Percentiles rank a stretch among this genome's conserved stretches.
Conservation (phyloP, 805 yeast species). For the Candida germanica region DNA sequence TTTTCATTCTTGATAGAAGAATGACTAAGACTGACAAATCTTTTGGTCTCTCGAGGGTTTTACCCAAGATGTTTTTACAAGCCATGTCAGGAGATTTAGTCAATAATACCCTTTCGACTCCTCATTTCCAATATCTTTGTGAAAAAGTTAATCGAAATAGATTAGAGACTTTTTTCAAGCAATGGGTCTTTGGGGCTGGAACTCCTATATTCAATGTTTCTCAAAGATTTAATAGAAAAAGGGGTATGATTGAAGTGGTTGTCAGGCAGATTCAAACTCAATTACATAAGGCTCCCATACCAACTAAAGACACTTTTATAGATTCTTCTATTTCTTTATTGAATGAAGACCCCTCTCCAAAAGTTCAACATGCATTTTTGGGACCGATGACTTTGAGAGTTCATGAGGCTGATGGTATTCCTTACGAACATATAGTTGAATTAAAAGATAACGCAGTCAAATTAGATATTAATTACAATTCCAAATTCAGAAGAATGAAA, state of each 20-base stretch:
- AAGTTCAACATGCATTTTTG: slow-evolving; percentile 54
- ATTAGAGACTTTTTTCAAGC: slow-evolving; percentile 78
- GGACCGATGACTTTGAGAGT: slow-evolving; percentile 97
- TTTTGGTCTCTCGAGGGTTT: slow-evolving; percentile 84
- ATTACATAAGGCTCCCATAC: slow-evolving; percentile 38
- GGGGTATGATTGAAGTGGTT: slow-evolving; percentile 92
- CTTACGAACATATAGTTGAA: slow-evolving; percentile 95
- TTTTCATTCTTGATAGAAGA: slow-evolving; percentile 80
- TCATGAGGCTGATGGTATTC: slow-evolving; percentile 98
- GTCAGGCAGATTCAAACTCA: slow-evolving; percentile 84
- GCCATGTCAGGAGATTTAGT: slow-evolving; percentile 93
- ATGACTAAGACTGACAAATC: slow-evolving; percentile 96
- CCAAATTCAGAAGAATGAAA: slow-evolving; percentile 82
- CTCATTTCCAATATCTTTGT: slow-evolving; percentile 89
- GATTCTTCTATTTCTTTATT: slow-evolving; percentile 42
- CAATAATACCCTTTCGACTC: slow-evolving; percentile 71
- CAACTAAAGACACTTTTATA: slow-evolving; percentile 32
- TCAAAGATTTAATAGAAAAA: slow-evolving; percentile 88
- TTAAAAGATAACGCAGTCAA: slow-evolving; percentile 81
- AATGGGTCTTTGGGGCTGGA: slow-evolving; percentile 91
- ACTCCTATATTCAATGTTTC: slow-evolving; percentile 86
- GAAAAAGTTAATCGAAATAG: slow-evolving; percentile 90
- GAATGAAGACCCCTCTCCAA: slow-evolving; percentile 39
- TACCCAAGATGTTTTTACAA: slow-evolving; percentile 87
- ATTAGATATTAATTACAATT: slow-evolving; percentile 91